Evolutionary conservation across 2,329 filamentous ascomycete species (phyloP).

Genomic region (Magnaporthales sp.): DNA sequence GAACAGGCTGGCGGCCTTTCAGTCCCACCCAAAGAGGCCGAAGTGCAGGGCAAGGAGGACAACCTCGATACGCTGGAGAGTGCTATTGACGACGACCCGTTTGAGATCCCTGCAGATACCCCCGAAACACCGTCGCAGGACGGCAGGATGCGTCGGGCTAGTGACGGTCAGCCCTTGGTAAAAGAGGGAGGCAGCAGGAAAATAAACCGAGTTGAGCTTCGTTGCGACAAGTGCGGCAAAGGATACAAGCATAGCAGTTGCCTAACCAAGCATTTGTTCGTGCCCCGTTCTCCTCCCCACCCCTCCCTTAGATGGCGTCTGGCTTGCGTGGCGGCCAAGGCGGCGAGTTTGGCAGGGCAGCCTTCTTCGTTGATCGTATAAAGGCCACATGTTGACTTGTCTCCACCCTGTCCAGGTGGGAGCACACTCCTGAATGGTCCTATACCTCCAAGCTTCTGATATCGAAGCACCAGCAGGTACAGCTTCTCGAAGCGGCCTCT

Average conservation of each 20-base stretch:
- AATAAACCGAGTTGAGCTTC: constrained; percentile 74
- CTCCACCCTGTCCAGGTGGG: constrained; percentile 65
- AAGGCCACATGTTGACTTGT: constrained; percentile 27
- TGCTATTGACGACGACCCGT: constrained; percentile 63
- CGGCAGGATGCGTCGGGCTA: constrained; percentile 54
- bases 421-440: constrained; percentile 97
- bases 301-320: constrained; percentile 34
- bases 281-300: constrained; percentile 40
- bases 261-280: constrained; percentile 99
- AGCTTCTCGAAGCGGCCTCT: constrained; percentile 93
- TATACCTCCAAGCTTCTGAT: constrained; percentile 96
- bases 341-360: not conserved
- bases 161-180: constrained; percentile 74
- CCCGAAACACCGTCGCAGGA: constrained; percentile 38
- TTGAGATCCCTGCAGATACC: constrained; percentile 41
- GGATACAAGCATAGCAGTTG: constrained; percentile 99
- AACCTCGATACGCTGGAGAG: constrained; percentile 45
- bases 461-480: constrained; percentile 98
- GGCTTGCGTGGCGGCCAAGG: constrained; percentile 19
- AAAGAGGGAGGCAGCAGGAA: constrained; percentile 64
- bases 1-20: constrained; percentile 59
- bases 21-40: not conserved
- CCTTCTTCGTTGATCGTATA: not conserved
- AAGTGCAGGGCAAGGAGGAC: constrained; percentile 32
- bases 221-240: constrained; percentile 97